phyloP scores from a whole-genome alignment of 2,329 filamentous ascomycete genomes.

The Talaromyces sp. region DNA sequence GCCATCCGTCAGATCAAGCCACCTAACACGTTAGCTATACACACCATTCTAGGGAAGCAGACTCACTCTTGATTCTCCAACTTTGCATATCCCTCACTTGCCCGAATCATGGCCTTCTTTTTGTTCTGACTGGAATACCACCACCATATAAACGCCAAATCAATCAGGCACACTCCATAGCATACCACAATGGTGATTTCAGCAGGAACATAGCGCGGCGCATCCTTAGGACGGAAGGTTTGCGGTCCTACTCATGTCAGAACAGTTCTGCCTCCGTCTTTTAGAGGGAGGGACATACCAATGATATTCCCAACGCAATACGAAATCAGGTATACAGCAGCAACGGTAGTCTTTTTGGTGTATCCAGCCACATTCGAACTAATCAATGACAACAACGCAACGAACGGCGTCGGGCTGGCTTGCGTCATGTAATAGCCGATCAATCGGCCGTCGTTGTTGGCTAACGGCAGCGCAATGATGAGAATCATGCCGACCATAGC shows the following conservation, averaged over 20 bases:
- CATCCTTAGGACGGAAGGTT: conserved; percentile 55
- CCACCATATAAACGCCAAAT: conserved; percentile 60
- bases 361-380: conserved; percentile 58
- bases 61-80: conserved; percentile 63
- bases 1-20: conserved; percentile 62
- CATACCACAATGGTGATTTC: conserved; percentile 64
- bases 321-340: conserved; percentile 47
- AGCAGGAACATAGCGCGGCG: conserved; percentile 59
- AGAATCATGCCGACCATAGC: conserved; percentile 61
- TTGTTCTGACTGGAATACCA: conserved; percentile 60
- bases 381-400: conserved; percentile 61
- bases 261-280: neutral
- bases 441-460: conserved; percentile 57
- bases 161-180: conserved; percentile 51
- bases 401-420: conserved; percentile 59
- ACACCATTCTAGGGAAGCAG: neutral
- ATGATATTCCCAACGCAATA: conserved; percentile 57
- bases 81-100: conserved; percentile 56
- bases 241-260: conserved; percentile 46
- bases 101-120: conserved; percentile 54
- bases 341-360: conserved; percentile 54
- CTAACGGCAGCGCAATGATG: conserved; percentile 60
- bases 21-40: conserved; percentile 27
- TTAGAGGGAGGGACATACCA: conserved; percentile 37
- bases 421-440: conserved; percentile 65